These are phyloP conservation scores for Corchorus olitorius DNA, from an alignment of 345 rosid species.

Conservation along the genomic window DNA sequence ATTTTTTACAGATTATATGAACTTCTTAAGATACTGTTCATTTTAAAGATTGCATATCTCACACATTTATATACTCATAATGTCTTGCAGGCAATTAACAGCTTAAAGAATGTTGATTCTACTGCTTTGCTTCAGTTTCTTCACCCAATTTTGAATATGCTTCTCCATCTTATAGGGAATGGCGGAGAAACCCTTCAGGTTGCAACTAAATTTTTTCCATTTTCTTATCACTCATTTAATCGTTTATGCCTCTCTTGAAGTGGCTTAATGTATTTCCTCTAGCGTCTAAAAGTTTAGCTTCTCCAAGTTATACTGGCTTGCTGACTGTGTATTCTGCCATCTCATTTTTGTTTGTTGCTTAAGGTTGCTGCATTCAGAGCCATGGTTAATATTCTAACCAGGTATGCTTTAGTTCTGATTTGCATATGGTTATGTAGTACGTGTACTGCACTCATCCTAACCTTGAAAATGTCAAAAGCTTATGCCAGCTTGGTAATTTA, in stretches of 20 bases:
- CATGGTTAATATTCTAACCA: slow-evolving; percentile 94
- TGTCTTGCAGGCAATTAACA: slow-evolving; percentile 83
- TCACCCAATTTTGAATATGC: slow-evolving; percentile 94
- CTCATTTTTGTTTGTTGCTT: slow-evolving; percentile 30
- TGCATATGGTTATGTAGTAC: background rate
- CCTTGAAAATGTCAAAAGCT: too few relatives aligned
- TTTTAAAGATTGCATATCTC: background rate
- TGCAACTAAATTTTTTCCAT: slow-evolving; percentile 19
- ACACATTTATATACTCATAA: background rate
- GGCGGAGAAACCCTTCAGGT: slow-evolving; percentile 99
- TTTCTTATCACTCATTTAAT: background rate
- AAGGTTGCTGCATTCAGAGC: slow-evolving; percentile 99
- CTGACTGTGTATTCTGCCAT: slow-evolving; percentile 24
- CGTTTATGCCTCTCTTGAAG: slow-evolving; percentile 13
- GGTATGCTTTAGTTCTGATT: slow-evolving; percentile 47
- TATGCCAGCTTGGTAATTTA: background rate
- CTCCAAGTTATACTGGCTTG: background rate
- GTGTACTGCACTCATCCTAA: too few relatives aligned
- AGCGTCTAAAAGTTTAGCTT: slow-evolving; percentile 6
- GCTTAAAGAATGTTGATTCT: slow-evolving; percentile 97
- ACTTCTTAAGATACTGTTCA: background rate
- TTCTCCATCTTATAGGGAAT: slow-evolving; percentile 97
- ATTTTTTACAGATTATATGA: too few relatives aligned
- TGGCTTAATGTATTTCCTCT: slow-evolving; percentile 1
- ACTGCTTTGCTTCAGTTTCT: slow-evolving; percentile 98